These are phyloP conservation scores for Pichia sp. DNA, from an alignment of 1,139 yeast species.

Conservation along the genomic window DNA sequence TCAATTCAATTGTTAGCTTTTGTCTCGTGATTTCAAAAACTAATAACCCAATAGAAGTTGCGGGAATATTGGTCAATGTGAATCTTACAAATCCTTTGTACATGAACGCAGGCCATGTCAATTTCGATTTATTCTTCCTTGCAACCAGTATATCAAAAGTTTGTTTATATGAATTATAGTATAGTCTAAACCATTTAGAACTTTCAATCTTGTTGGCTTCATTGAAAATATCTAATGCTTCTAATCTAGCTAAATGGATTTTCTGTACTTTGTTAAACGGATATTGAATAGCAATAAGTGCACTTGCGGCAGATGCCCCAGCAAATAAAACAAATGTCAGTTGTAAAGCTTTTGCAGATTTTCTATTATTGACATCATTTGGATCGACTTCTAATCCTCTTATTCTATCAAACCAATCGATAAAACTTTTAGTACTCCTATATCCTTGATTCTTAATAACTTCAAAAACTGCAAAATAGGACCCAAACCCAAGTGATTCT, in stretches of 20 bases:
- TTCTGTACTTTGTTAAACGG: constrained; percentile 78
- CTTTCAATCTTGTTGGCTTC: constrained; percentile 32
- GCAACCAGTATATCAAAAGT: constrained; percentile 55
- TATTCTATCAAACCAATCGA: constrained; percentile 20
- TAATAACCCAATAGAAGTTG: constrained; percentile 77
- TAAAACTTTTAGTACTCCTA: constrained; percentile 37
- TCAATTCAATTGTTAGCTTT: constrained; percentile 26
- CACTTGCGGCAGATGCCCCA: constrained; percentile 81
- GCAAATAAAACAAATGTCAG: constrained; percentile 75
- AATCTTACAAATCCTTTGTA: constrained; percentile 74
- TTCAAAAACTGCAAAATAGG: constrained; percentile 81
- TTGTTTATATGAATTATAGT: constrained; percentile 67
- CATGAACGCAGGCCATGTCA: constrained; percentile 58
- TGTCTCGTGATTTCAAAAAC: constrained; percentile 77
- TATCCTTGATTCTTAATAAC: constrained; percentile 66
- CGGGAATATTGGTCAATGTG: constrained; percentile 74
- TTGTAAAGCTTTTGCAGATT: constrained; percentile 39
- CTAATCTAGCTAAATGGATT: constrained; percentile 70
- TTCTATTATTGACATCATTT: constrained; percentile 37
- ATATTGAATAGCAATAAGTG: constrained; percentile 71
- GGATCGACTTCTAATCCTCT: constrained; percentile 26
- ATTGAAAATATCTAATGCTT: constrained; percentile 66
- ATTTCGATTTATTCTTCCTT: constrained; percentile 48
- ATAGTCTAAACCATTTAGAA: constrained; percentile 40
- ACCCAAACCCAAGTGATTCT: constrained; percentile 82